A percentile compares a stretch with the other conserved stretches of the same genome.
Evolutionary conservation across 805 yeast genomes (phyloP).

Genomic region (Kurtzmaniella fragi): DNA sequence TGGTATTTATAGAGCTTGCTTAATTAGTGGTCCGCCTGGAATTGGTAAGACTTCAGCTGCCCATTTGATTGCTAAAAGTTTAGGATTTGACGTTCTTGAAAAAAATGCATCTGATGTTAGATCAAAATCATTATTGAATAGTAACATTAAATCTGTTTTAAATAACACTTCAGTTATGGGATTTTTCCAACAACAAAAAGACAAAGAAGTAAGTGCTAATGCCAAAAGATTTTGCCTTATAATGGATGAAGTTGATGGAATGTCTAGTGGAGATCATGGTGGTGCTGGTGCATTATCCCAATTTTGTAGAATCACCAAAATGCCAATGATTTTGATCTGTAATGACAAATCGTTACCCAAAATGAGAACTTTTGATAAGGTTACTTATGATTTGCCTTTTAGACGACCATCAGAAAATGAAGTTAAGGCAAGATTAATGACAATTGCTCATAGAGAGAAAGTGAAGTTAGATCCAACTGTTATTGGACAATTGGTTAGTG

Average conservation of each 20-base stretch:
- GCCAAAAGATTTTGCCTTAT: slow-evolving; percentile 69
- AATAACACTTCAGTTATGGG: slow-evolving; percentile 83
- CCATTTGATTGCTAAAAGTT: slow-evolving; percentile 60
- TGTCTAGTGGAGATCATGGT: slow-evolving; percentile 98
- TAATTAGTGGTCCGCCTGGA: slow-evolving; percentile 86
- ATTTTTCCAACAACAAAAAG: slow-evolving; percentile 45
- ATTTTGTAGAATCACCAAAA: slow-evolving; percentile 76
- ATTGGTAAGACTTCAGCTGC: slow-evolving; percentile 84
- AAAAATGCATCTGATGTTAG: slow-evolving; percentile 88
- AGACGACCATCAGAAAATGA: slow-evolving; percentile 83
- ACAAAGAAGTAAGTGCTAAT: slow-evolving; percentile 21
- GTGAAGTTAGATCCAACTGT: slow-evolving; percentile 74
- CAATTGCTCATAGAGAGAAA: slow-evolving; percentile 83
- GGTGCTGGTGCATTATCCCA: slow-evolving; percentile 94
- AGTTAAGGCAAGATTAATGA: slow-evolving; percentile 78
- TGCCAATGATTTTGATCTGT: slow-evolving; percentile 90
- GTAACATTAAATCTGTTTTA: slow-evolving; percentile 63
- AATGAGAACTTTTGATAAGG: slow-evolving; percentile 92
- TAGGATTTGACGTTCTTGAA: slow-evolving; percentile 72
- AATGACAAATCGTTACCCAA: slow-evolving; percentile 90
- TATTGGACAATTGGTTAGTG: slow-evolving; percentile 76
- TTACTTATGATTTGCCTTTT: slow-evolving; percentile 74
- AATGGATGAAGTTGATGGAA: slow-evolving; percentile 99
- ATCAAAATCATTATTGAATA: slow-evolving; percentile 70
- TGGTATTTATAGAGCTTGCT: slow-evolving; percentile 72